Evolutionary conservation across 805 yeast genomes (phyloP).

Genomic region (Blastobotrys terrestris): DNA sequence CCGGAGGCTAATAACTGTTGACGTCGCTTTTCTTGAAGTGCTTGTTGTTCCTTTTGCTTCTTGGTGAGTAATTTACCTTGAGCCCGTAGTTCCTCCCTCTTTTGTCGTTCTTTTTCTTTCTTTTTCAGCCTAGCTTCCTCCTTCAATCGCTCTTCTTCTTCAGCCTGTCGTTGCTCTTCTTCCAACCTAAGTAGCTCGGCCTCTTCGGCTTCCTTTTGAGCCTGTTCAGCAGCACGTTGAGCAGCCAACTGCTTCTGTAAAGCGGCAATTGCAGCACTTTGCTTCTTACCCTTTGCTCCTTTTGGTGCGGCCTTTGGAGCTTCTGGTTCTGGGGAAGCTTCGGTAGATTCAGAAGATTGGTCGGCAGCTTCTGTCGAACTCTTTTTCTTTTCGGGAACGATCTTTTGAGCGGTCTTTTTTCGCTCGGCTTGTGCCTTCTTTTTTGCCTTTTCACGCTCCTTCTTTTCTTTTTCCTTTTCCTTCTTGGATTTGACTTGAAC

Average conservation of each 20-base stretch:
- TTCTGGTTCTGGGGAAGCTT: constrained; percentile 31
- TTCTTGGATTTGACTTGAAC: constrained; percentile 84
- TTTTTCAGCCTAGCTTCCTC: constrained; percentile 53
- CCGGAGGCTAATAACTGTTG: constrained; percentile 73
- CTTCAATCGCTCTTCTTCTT: constrained; percentile 56
- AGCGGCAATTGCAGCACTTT: constrained; percentile 87
- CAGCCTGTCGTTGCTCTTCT: constrained; percentile 45
- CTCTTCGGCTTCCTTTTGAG: constrained; percentile 65
- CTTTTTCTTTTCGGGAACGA: constrained; percentile 52
- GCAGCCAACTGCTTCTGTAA: constrained; percentile 83
- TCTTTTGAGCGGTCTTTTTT: constrained; percentile 67
- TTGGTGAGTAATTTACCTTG: constrained; percentile 93
- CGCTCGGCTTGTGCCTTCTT: constrained; percentile 86
- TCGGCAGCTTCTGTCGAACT: constrained; percentile 35
- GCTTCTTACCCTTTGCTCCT: constrained; percentile 64
- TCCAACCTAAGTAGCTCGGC: constrained; percentile 49
- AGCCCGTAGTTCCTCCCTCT: constrained; percentile 86
- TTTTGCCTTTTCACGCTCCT: constrained; percentile 58
- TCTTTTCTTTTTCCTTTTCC: constrained; percentile 92
- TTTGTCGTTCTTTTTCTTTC: constrained; percentile 81
- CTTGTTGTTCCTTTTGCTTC: constrained; percentile 92
- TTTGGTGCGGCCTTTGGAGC: constrained; percentile 31
- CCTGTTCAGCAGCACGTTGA: constrained; percentile 75
- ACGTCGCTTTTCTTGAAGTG: constrained; percentile 79
- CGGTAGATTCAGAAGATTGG: constrained; percentile 35